A percentile compares a stretch with the other conserved stretches of the same genome.
Evolutionary conservation across 2,329 filamentous ascomycete genomes (phyloP).

Genomic region (Neofusicoccum ribis): DNA sequence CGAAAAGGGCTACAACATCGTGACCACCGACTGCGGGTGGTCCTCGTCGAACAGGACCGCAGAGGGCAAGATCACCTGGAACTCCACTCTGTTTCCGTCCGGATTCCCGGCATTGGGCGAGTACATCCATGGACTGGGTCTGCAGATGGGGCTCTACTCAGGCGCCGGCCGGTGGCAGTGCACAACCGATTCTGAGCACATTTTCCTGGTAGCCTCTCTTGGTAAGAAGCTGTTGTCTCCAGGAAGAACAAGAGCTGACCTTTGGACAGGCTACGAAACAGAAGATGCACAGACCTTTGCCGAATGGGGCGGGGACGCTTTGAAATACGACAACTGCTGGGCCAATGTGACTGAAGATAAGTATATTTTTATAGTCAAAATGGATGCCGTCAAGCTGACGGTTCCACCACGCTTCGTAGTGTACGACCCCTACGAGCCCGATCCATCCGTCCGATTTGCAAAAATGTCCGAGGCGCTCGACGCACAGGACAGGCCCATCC

Average conservation of each 20-base stretch:
- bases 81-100: slow-evolving; percentile 52
- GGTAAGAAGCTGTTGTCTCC: slow-evolving; percentile 30
- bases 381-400: neutral
- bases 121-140: slow-evolving; percentile 49
- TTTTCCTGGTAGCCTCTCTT: slow-evolving; percentile 49
- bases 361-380: neutral
- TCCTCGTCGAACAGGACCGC: slow-evolving; percentile 40
- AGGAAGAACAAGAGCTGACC: too few species aligned
- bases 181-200: slow-evolving; percentile 34
- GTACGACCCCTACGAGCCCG: slow-evolving; percentile 3
- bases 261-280: slow-evolving; percentile 22
- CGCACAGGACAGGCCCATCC: slow-evolving; percentile 25
- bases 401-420: neutral
- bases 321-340: slow-evolving; percentile 58
- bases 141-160: slow-evolving; percentile 59
- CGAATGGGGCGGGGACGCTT: slow-evolving; percentile 29
- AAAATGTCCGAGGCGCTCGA: slow-evolving; percentile 26
- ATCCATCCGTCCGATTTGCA: slow-evolving; percentile 7
- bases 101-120: slow-evolving; percentile 52
- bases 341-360: slow-evolving; percentile 33
- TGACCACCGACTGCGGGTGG: slow-evolving; percentile 64
- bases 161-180: slow-evolving; percentile 35
- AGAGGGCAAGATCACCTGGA: slow-evolving; percentile 53
- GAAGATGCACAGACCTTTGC: slow-evolving; percentile 30
- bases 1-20: slow-evolving; percentile 56